Evolutionary conservation across 768 basidiomycete species (phyloP).

Genomic region (Lactarius quietus): DNA sequence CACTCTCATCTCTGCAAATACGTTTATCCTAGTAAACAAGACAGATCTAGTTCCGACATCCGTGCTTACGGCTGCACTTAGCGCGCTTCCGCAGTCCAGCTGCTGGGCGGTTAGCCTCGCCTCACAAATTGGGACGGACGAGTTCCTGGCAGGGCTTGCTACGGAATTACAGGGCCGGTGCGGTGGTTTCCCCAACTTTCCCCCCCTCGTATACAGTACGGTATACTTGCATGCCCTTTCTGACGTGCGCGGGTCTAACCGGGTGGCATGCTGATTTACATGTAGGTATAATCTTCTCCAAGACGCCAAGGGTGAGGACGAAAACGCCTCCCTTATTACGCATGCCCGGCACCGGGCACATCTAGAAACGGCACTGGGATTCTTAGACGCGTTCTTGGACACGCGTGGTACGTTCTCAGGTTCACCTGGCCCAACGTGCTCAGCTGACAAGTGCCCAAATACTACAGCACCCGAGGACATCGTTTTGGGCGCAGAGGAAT

Average conservation of each 20-base stretch:
- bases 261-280: background rate
- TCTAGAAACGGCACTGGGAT: constrained; percentile 59
- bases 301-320: constrained; percentile 26
- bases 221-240: background rate
- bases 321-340: constrained; percentile 62
- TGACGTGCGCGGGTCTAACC: constrained; percentile 1
- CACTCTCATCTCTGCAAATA: constrained; percentile 49
- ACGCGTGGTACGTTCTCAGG: constrained; percentile 34
- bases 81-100: background rate
- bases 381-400: constrained; percentile 59
- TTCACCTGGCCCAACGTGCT: background rate
- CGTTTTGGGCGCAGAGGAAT: constrained; percentile 81
- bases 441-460: constrained; percentile 5
- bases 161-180: constrained; percentile 49
- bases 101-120: constrained; percentile 62
- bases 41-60: constrained; percentile 46
- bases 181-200: constrained; percentile 9
- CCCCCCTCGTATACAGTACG: background rate
- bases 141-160: constrained; percentile 60
- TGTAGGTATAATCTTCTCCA: constrained; percentile 23
- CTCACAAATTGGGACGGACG: constrained; percentile 51
- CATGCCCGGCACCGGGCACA: constrained; percentile 77
- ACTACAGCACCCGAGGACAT: constrained; percentile 59
- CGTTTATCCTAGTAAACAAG: constrained; percentile 79
- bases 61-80: background rate